Evolutionary conservation across 2,329 filamentous ascomycete genomes (phyloP), one percentile per base, ranked within the genome.

Genomic region (Diaporthe nobilis): DNA sequence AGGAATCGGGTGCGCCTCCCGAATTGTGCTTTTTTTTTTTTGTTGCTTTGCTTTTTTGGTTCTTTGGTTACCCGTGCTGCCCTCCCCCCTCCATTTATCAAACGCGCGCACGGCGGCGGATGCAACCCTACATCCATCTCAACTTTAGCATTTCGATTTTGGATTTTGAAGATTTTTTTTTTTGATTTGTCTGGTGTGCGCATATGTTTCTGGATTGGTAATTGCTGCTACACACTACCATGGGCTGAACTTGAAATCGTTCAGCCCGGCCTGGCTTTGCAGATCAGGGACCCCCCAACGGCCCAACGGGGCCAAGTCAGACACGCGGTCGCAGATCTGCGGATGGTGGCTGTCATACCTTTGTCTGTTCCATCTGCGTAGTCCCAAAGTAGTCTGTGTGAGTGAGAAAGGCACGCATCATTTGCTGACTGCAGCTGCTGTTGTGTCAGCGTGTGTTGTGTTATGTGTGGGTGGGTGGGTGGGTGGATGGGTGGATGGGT

Each of bases 401-500:
- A 4, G 28, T 51, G 20, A 31, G n/a, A n/a, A 39, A n/a, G 37
- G 37, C 47, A 42, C 3, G 7, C 22, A 34, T 10, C 65, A 39
- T 4, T 55, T 70, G 65, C 65, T 70, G 65, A 70, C 65, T 70
- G 65, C 65, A 70, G 65, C 65, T 7, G 65, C 49, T 68, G 63
- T 67, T 17, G 60, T 65, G 61, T 34, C 61, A 34, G 61, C 12
- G 13, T 65, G 61, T 4, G 28, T 37, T 15, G 22, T 13, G n/a
- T 15, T 60, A 37, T 20, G 39, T 34, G 49, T 39, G n/a, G 25
- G 8, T 42, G 22, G 47, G 34, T 55, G 47, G 31, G 7, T 42
- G 22, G n/a, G n/a, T n/a, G n/a, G n/a, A n/a, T n/a, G n/a, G 47
- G 34, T 55, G 47, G 34, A 49, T 70, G 65, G 34, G 65, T 70